Conservation (phyloP, 371 early-diverging fungal species). For the Mucor lusitanicus region DNA sequence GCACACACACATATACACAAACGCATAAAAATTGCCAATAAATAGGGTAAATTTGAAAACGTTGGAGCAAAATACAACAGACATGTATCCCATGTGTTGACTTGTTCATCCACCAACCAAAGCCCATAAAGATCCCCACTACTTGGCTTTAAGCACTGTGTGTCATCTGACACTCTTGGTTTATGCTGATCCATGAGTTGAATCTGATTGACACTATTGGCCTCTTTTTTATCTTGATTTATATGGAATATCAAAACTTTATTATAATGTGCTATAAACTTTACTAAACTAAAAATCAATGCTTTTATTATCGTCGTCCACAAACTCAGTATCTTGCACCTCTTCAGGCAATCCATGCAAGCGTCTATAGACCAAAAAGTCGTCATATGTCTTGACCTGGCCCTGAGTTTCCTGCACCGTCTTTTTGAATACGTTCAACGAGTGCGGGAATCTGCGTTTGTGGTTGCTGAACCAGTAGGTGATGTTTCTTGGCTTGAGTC, state of each 20-base stretch:
- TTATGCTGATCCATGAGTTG: constrained; percentile 3
- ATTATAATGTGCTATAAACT: not conserved
- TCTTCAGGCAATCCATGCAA: constrained; percentile 30
- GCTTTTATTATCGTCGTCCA: not conserved
- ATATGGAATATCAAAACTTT: not conserved
- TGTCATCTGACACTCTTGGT: not conserved
- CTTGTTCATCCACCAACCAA: not conserved
- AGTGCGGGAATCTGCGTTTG: constrained; percentile 41
- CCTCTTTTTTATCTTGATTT: not conserved
- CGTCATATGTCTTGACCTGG: constrained; percentile 37
- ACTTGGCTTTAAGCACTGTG: not conserved
- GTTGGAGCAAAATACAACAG: not conserved
- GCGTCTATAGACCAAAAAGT: constrained; percentile 39
- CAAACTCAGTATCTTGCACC: not conserved
- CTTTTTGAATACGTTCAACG: constrained; percentile 30
- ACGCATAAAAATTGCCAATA: constrained; percentile 4
- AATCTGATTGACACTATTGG: not conserved
- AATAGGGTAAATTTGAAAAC: not conserved
- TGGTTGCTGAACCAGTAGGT: constrained; percentile 58
- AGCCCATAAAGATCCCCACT: not conserved
- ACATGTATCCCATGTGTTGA: too few species aligned
- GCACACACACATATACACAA: not conserved
- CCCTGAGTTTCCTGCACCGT: constrained; percentile 28
- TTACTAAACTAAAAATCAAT: not conserved
- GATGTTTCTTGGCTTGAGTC: constrained; percentile 46